A percentile compares a stretch with the other conserved stretches of the same genome.
These are phyloP conservation scores for Podila horticola DNA, from an alignment of 192 early-diverging fungal species.

Conservation along the genomic window DNA sequence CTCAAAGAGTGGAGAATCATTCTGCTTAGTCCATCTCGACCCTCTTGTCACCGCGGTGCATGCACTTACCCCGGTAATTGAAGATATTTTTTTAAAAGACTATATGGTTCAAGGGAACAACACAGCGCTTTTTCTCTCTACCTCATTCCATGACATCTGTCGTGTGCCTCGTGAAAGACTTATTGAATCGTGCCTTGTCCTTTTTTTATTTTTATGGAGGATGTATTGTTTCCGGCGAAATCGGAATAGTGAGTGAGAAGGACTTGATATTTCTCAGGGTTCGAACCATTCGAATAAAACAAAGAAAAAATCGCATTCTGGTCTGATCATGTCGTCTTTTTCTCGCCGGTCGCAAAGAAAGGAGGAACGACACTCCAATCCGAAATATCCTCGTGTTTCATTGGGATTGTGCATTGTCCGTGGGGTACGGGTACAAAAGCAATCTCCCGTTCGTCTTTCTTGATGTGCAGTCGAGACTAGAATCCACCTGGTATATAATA, in stretches of 20 bases:
- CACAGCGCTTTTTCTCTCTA: not conserved
- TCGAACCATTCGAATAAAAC: no score
- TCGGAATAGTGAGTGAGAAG: not conserved
- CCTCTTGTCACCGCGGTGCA: no score
- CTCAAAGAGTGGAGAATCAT: no score
- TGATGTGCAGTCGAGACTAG: not conserved
- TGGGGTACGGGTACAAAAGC: no score
- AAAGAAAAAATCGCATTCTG: not conserved
- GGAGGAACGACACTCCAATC: slow-evolving; percentile 1
- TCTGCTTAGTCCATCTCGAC: no score
- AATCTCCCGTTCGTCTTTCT: no score
- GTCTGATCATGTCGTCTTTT: not conserved
- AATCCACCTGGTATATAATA: not conserved
- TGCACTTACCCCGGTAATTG: not conserved
- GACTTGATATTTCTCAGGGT: not conserved
- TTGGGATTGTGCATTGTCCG: no score
- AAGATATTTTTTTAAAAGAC: slow-evolving; percentile 1
- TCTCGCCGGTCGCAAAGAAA: not conserved
- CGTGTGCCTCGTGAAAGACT: not conserved
- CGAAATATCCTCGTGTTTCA: no score
- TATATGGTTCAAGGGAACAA: not conserved
- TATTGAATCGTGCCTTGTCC: not conserved
- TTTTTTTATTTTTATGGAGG: no score
- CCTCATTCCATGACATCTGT: not conserved
- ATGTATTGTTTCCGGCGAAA: not conserved